Evolutionary conservation across 2,329 filamentous ascomycete genomes (phyloP), one percentile per base, ranked within the genome.

Genomic region (Calonectria hongkongensis): DNA sequence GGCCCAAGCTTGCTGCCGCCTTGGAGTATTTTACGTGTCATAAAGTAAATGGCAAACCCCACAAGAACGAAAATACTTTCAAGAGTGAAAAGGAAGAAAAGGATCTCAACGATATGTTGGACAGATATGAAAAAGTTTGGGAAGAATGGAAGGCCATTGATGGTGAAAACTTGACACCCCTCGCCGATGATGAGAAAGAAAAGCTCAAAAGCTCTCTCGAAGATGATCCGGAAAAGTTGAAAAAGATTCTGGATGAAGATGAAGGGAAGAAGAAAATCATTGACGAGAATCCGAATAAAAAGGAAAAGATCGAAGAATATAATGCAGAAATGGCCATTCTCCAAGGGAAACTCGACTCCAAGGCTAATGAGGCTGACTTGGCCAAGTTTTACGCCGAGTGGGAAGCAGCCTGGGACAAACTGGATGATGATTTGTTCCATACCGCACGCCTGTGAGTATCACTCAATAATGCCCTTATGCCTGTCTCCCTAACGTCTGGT

Each of bases 371-470:
- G 3, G 4, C 6, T 1, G 18, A 33, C 7, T 16, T 30, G 25
- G 4, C 15, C 12, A 18, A 13, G 16, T 58, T 41, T 48, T 25
- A 58, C 6, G 12, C 15, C 25, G 39, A 47, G 18, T 67, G 65
- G 65, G 39, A 67, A 5, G 74, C 78, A 41, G 84, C 83, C 16
- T 50, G 80, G 66, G 78, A 83, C n/a, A 87, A 87, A 74, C 83
- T 85, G 25, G 87, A 86, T 66, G 80, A 86, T 15, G 83, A 85
- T 51, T 77, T 86, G 6, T 86, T 86, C 74, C 80, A 86, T 27
- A 85, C 83, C 2, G 83, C 79, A 8, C 78, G 84, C 18, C 80
- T 85, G 58, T 63, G 28, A 63, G 58, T 63, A 21, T 12, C 16
- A 33, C 30, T 12, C 13, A 39, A 25, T 10, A 25, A 16, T 13